A percentile compares a stretch with the other conserved stretches of the same genome.
Evolutionary conservation across 2,329 filamentous ascomycete genomes (phyloP).

Genomic region (Cylindrodendrum hubeiense): DNA sequence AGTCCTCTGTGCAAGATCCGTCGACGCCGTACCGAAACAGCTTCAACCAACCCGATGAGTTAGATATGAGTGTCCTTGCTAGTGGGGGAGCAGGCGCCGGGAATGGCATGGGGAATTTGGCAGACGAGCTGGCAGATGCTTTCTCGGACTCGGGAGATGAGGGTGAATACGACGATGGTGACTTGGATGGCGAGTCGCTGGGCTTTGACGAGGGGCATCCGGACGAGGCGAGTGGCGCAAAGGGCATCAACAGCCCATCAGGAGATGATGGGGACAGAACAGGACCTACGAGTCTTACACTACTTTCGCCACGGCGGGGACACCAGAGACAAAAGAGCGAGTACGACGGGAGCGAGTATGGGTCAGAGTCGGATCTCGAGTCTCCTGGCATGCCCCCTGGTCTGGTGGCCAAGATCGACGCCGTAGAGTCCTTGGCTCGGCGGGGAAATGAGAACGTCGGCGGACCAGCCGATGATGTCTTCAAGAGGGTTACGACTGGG

Average conservation of each 20-base stretch:
- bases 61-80: slow-evolving; percentile 61
- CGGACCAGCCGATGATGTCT: slow-evolving; percentile 73
- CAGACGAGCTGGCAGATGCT: slow-evolving; percentile 83
- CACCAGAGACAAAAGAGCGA: slow-evolving; percentile 68
- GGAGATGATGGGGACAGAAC: slow-evolving; percentile 37
- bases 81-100: slow-evolving; percentile 55
- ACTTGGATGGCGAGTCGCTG: slow-evolving; percentile 44
- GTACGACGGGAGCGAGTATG: slow-evolving; percentile 82
- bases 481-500: slow-evolving; percentile 76
- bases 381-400: slow-evolving; percentile 75
- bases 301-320: slow-evolving; percentile 58
- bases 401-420: slow-evolving; percentile 77
- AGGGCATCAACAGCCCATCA: slow-evolving; percentile 24
- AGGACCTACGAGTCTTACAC: slow-evolving; percentile 56
- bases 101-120: slow-evolving; percentile 80
- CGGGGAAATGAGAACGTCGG: slow-evolving; percentile 75
- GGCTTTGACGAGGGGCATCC: slow-evolving; percentile 27
- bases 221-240: slow-evolving; percentile 25
- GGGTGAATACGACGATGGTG: slow-evolving; percentile 61
- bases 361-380: slow-evolving; percentile 78
- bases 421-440: slow-evolving; percentile 77
- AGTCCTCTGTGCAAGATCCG: slow-evolving; percentile 64
- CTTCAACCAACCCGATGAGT: slow-evolving; percentile 61
- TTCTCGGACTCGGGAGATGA: slow-evolving; percentile 76
- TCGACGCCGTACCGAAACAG: slow-evolving; percentile 62